Percentiles rank a stretch among this genome's conserved stretches.
Conservation (phyloP, 305 asterid species). For the Fraxinus paxiana region DNA sequence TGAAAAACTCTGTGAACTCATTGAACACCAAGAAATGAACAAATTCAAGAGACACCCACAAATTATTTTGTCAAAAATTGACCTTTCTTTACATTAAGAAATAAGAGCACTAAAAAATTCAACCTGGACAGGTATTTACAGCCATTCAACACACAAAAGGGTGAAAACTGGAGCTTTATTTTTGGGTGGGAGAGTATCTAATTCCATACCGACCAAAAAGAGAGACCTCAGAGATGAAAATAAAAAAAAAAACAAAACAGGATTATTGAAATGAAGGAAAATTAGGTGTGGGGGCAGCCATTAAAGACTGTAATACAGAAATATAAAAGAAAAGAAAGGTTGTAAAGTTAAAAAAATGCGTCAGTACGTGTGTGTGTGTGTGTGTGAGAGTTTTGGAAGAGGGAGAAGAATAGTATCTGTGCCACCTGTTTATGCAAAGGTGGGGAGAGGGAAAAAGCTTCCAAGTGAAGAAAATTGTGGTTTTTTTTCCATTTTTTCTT, state of each 20-base stretch:
- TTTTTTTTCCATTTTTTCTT: constrained; percentile 4
- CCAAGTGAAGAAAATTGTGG: constrained; percentile 16
- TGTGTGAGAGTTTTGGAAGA: constrained; percentile 4
- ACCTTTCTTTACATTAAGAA: not conserved
- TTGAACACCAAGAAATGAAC: not conserved
- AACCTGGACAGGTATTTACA: not conserved
- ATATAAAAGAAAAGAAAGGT: constrained; percentile 30
- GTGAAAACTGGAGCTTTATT: not conserved
- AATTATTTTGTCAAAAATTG: not conserved
- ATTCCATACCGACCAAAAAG: constrained; percentile 62
- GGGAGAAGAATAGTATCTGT: constrained; percentile 15
- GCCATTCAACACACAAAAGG: constrained; percentile 1
- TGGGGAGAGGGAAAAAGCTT: constrained; percentile 27
- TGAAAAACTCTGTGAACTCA: not conserved
- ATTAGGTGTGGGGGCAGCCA: constrained; percentile 72
- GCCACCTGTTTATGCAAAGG: constrained; percentile 18
- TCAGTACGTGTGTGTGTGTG: constrained; percentile 20
- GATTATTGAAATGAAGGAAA: constrained; percentile 45
- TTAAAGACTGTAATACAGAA: constrained; percentile 45
- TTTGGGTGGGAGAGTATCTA: constrained; percentile 23
- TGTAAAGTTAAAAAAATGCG: constrained; percentile 49
- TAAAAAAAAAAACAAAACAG: constrained; percentile 41
- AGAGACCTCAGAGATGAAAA: constrained; percentile 31
- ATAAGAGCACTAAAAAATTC: not conserved
- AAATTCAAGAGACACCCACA: not conserved